These are phyloP conservation scores for Hypoxylon subgilvum DNA, from an alignment of 495 filamentous ascomycete species.

Conservation along the genomic window DNA sequence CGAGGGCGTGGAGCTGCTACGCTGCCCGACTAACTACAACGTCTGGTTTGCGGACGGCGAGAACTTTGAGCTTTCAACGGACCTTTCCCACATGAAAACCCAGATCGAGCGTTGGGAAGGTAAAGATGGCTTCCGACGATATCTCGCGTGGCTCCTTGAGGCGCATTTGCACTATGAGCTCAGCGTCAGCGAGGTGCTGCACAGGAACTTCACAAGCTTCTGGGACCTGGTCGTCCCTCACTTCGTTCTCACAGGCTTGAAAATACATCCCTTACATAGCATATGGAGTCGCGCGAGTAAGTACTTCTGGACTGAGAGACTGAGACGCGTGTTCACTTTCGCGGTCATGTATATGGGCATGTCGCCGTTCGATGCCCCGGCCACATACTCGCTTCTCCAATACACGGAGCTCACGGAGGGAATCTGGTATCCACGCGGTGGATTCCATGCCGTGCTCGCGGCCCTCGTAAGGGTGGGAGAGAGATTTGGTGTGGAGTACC, in stretches of 20 bases:
- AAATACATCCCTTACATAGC: slow-evolving; percentile 68
- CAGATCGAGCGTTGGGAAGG: slow-evolving; percentile 72
- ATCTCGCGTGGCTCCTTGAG: slow-evolving; percentile 66
- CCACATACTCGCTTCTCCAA: slow-evolving; percentile 72
- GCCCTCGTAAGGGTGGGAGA: slow-evolving; percentile 62
- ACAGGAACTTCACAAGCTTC: slow-evolving; percentile 64
- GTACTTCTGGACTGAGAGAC: slow-evolving; percentile 70
- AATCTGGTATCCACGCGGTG: slow-evolving; percentile 74
- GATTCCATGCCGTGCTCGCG: slow-evolving; percentile 66
- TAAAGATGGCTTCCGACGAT: slow-evolving; percentile 65
- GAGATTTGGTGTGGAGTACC: slow-evolving; percentile 62
- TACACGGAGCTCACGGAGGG: slow-evolving; percentile 76
- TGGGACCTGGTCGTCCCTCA: slow-evolving; percentile 56
- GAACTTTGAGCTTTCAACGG: slow-evolving; percentile 62
- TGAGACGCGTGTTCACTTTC: slow-evolving; percentile 72
- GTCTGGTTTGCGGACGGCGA: slow-evolving; percentile 70
- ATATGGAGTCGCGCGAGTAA: slow-evolving; percentile 63
- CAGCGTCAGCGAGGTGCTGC: slow-evolving; percentile 64
- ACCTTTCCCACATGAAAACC: slow-evolving; percentile 66
- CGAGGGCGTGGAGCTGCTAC: slow-evolving; percentile 65
- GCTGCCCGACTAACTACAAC: slow-evolving; percentile 75
- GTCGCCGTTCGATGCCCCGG: slow-evolving; percentile 73
- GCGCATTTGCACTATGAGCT: slow-evolving; percentile 69
- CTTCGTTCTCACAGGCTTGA: slow-evolving; percentile 59
- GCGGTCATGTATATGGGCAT: slow-evolving; percentile 82